Evolutionary conservation across 768 basidiomycete genomes (phyloP), one percentile per base, ranked within the genome.

Genomic region (Termitomyces sp.): DNA sequence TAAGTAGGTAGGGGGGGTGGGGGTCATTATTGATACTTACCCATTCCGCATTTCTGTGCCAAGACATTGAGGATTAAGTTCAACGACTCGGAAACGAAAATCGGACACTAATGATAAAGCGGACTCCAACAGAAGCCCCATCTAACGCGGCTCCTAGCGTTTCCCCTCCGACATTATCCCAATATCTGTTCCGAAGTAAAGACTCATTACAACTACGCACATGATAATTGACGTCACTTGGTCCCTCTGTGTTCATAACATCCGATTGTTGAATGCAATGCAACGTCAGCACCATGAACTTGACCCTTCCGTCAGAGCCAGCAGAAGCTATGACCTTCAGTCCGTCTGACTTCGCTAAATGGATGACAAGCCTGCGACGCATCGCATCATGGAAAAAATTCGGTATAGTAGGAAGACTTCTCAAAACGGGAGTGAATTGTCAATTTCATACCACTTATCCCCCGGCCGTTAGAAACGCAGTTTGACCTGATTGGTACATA

Each of bases 271-370:
- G n/a, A n/a, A n/a, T 86, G 72, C 87, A 89, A 68, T 1, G 76
- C 83, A 7, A 85, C 78, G 60, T 90, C 87, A 0, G 83, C 80
- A 2, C 86, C 88, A 20, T 69, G 63, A 79, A 87, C 11, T 74
- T 66, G 5, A 90, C 84, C 69, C 92, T 90, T 52, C 87, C 84
- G 24, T 89, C 85, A 0, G 80, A 80, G 5, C 90, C 87, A 0
- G 87, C 84, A 2, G 84, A 87, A 0, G 80, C 85, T 52, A 92
- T 86, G 41, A 91, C 88, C 61, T 84, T 86, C 24, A 78, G 64
- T 2, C 80, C 80, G 22, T 79, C 75, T 0, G 60, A 58, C 52
- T 83, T 82, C 0, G 81, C 80, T 13, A 82, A 67, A 57, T 82
- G 81, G 46, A 80, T 75, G 20, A 82, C 78, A 14, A 82, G 50